Percentiles rank a stretch among this genome's conserved stretches.
Evolutionary conservation across 2,329 filamentous ascomycete genomes (phyloP).

Genomic region (Xylariales sp.): DNA sequence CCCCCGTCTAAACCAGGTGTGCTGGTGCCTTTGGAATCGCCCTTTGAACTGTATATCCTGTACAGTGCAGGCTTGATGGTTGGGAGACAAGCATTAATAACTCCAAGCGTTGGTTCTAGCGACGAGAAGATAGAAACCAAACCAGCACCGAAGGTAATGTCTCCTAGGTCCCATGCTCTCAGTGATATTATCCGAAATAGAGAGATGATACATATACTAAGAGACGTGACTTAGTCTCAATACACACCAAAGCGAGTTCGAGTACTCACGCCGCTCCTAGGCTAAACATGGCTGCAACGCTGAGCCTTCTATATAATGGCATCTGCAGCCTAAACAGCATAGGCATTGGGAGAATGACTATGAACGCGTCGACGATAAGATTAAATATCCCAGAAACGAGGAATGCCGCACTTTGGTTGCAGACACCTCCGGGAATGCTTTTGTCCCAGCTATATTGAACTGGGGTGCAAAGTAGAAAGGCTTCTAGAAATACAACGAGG

Average conservation of each 20-base stretch:
- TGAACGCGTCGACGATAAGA: constrained; percentile 32
- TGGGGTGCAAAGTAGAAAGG: constrained; percentile 33
- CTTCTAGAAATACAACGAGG: constrained; percentile 26
- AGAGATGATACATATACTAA: constrained; percentile 21
- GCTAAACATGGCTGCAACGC: constrained; percentile 36
- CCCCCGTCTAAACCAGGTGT: no score
- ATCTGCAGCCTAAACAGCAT: constrained; percentile 32
- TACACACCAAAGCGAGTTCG: neutral
- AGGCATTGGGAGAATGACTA: constrained; percentile 36
- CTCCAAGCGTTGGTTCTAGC: constrained; percentile 34
- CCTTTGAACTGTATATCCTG: no score
- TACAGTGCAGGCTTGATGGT: constrained; percentile 31
- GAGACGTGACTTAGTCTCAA: no score
- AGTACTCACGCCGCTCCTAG: constrained; percentile 36
- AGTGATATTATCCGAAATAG: constrained; percentile 1
- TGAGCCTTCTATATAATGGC: constrained; percentile 23
- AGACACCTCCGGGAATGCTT: constrained; percentile 27
- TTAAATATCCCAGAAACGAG: constrained; percentile 32
- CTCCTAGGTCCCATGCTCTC: constrained; percentile 17
- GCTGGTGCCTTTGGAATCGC: no score
- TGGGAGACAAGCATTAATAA: constrained; percentile 37
- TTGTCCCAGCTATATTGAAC: constrained; percentile 38
- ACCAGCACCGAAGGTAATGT: constrained; percentile 22
- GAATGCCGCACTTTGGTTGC: constrained; percentile 11
- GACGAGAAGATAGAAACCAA: constrained; percentile 17